Conservation (phyloP, 176 grass and related monocot genomes). For the Carex parvula region DNA sequence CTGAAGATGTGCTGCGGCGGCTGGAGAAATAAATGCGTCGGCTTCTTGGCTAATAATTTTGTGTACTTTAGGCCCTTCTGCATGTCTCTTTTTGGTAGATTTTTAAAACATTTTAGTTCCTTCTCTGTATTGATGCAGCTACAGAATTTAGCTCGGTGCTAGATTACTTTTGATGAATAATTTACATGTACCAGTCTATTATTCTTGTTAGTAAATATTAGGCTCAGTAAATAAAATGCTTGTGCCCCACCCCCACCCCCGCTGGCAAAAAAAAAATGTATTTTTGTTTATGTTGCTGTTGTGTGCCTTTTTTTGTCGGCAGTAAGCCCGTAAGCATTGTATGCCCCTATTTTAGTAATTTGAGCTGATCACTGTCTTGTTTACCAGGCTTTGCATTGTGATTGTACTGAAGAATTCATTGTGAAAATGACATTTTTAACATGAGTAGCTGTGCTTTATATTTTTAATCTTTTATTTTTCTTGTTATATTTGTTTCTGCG, state of each 20-base stretch:
- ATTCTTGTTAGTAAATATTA: neutral
- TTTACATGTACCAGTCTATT: neutral
- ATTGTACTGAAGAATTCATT: neutral
- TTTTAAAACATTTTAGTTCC: neutral
- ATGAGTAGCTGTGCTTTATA: neutral
- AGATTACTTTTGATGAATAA: slow-evolving; percentile 3
- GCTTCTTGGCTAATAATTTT: neutral
- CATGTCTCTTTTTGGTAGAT: neutral
- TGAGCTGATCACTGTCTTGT: neutral
- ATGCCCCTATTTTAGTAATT: neutral
- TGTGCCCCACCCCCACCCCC: neutral
- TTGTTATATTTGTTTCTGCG: neutral
- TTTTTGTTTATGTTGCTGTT: neutral
- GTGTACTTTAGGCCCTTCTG: slow-evolving; percentile 21
- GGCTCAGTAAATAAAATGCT: neutral
- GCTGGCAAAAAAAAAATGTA: neutral
- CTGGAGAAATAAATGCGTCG: slow-evolving; percentile 52
- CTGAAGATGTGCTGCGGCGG: slow-evolving; percentile 66
- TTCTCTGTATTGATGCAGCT: neutral
- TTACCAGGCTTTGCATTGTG: neutral
- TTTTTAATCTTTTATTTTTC: neutral
- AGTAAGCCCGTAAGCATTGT: neutral
- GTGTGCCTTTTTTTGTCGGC: neutral
- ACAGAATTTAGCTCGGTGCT: neutral
- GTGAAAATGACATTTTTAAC: neutral